Conservation (phyloP, 768 basidiomycete species). For the Rhodotorula graminis region DNA sequence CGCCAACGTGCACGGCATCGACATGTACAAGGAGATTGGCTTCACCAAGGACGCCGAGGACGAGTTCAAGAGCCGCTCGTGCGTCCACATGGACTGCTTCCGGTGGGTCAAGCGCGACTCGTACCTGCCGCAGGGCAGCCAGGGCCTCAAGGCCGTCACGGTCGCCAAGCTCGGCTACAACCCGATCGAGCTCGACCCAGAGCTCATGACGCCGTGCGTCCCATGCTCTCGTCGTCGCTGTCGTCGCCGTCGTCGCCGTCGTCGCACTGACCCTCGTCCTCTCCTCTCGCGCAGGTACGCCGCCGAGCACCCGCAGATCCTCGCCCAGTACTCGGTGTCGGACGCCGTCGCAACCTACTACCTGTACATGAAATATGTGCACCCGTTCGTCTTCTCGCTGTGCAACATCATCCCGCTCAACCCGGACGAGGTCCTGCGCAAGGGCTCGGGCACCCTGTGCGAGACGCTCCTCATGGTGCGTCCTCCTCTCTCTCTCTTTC, state of each 20-base stretch:
- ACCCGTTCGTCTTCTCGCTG: conserved; percentile 97
- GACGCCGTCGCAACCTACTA: conserved; percentile 99
- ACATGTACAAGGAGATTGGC: conserved; percentile 92
- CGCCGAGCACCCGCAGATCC: conserved; percentile 83
- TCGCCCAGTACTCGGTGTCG: conserved; percentile 97
- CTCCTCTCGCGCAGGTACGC: conserved; percentile 64
- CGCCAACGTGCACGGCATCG: conserved; percentile 79
- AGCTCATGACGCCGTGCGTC: conserved; percentile 95
- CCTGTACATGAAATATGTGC: conserved; percentile 99
- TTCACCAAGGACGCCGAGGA: conserved; percentile 87
- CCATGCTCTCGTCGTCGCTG: too few species aligned
- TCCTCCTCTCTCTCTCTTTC: conserved; percentile 2
- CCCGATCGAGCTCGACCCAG: conserved; percentile 94
- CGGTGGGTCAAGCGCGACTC: conserved; percentile 99
- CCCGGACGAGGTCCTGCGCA: conserved; percentile 92
- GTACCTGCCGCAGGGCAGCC: conserved; percentile 95
- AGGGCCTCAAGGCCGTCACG: conserved; percentile 96
- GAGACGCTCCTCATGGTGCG: conserved; percentile 95
- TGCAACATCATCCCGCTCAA: conserved; percentile 98
- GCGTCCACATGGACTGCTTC: conserved; percentile 98
- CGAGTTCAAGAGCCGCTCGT: conserved; percentile 86
- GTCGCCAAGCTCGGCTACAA: conserved; percentile 92
- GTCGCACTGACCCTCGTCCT: conserved; percentile 1
- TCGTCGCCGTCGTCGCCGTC: not conserved
- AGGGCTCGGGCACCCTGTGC: conserved; percentile 93